These are phyloP conservation scores for Suillus sp. DNA, from an alignment of 768 basidiomycete species.

Conservation along the genomic window DNA sequence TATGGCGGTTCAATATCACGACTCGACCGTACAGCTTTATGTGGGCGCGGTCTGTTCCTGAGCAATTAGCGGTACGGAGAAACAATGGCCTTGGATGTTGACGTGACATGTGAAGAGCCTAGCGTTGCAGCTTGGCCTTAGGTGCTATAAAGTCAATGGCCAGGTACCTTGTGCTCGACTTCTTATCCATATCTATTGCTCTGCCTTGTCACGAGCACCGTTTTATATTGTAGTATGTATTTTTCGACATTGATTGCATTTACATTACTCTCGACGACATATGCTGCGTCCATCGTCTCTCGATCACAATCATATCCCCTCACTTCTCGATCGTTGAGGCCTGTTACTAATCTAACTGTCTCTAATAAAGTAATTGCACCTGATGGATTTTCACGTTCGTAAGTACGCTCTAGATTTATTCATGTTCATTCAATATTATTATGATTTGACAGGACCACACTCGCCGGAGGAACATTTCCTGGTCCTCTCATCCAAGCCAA, in stretches of 20 bases:
- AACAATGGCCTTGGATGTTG: not conserved
- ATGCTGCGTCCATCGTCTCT: not conserved
- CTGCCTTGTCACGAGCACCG: not conserved
- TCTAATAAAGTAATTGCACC: not conserved
- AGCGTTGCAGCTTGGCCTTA: not conserved
- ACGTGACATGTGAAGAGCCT: not conserved
- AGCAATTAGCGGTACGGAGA: not conserved
- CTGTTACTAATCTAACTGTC: not conserved
- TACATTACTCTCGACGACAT: not conserved
- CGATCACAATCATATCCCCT: not conserved
- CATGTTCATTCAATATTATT: not conserved
- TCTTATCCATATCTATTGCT: not conserved
- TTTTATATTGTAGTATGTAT: not conserved
- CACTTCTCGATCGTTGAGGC: not conserved
- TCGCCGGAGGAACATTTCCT: not conserved
- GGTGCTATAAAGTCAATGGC: not conserved
- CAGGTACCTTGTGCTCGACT: not conserved
- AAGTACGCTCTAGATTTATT: not conserved
- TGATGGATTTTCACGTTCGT: conserved; percentile 1
- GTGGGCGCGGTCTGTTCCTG: not conserved
- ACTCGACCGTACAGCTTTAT: too few species aligned
- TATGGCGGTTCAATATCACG: too few species aligned
- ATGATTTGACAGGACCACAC: not conserved
- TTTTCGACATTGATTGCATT: not conserved
- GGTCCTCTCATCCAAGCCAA: conserved; percentile 1